Percentiles rank a stretch among this genome's conserved stretches.
Evolutionary conservation across 306 rosid species (phyloP).

Genomic region (Senna tora): DNA sequence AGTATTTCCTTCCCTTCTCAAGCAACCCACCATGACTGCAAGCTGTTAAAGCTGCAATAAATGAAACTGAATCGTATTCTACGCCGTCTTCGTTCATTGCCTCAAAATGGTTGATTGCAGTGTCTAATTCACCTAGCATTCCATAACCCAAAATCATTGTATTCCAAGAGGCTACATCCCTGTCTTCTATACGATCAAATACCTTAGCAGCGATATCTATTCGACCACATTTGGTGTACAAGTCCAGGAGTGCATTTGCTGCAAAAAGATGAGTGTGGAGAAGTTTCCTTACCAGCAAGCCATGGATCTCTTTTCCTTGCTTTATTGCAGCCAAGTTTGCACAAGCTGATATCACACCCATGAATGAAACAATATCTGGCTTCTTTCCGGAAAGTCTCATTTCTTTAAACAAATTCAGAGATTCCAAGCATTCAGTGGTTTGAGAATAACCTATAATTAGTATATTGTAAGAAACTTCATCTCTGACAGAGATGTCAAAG

Average conservation of each 20-base stretch:
- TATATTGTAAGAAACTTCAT: conserved; percentile 75
- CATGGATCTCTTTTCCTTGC: conserved; percentile 89
- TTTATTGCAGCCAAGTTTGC: conserved; percentile 72
- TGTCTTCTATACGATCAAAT: conserved; percentile 60
- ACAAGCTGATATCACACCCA: conserved; percentile 82
- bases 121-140: conserved; percentile 77
- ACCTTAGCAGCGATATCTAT: conserved; percentile 71
- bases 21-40: conserved; percentile 92
- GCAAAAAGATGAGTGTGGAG: conserved; percentile 64
- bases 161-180: conserved; percentile 91
- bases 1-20: conserved; percentile 69
- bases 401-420: conserved; percentile 69
- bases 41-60: conserved; percentile 81
- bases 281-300: conserved; percentile 54
- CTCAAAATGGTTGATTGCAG: conserved; percentile 72
- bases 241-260: conserved; percentile 77
- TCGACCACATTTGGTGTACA: conserved; percentile 83
- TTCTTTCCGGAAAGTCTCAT: conserved; percentile 62
- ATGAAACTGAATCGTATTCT: conserved; percentile 75
- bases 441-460: conserved; percentile 79
- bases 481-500: conserved; percentile 64
- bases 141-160: conserved; percentile 93
- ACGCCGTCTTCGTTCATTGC: conserved; percentile 65
- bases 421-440: conserved; percentile 58
- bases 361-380: conserved; percentile 73